phyloP scores from a whole-genome alignment of 768 basidiomycete species.

The Phlebiopsis gigantea region DNA sequence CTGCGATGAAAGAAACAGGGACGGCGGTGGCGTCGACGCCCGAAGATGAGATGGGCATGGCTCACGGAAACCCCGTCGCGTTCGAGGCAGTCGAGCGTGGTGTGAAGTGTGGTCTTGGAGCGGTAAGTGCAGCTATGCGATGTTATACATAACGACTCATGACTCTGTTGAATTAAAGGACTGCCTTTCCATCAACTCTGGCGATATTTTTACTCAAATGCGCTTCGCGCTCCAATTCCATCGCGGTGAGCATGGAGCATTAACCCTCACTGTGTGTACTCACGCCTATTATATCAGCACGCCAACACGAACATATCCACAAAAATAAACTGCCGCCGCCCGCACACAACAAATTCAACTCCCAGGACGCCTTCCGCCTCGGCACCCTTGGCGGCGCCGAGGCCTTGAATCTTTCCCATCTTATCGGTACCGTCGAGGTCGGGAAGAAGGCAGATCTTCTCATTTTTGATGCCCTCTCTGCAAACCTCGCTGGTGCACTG shows the following conservation, averaged over 20 bases:
- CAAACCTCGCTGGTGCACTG: slow-evolving; percentile 22
- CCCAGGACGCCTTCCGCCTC: slow-evolving; percentile 24
- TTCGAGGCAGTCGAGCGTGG: slow-evolving; percentile 25
- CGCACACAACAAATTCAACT: slow-evolving; percentile 17
- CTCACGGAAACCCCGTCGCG: slow-evolving; percentile 25
- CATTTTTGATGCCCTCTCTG: slow-evolving; percentile 24
- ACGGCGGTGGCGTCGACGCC: slow-evolving; percentile 25
- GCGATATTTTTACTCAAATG: slow-evolving; percentile 28
- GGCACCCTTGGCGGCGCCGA: slow-evolving; percentile 28
- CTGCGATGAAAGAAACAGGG: slow-evolving; percentile 22
- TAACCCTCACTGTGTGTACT: not conserved
- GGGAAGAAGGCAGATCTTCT: slow-evolving; percentile 28
- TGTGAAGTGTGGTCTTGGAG: slow-evolving; percentile 25
- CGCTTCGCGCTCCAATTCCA: slow-evolving; percentile 24
- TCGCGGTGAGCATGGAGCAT: slow-evolving; percentile 15
- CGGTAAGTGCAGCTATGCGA: slow-evolving; percentile 13
- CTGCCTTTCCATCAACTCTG: slow-evolving; percentile 22
- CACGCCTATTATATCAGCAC: slow-evolving; percentile 2
- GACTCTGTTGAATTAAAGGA: slow-evolving; percentile 12
- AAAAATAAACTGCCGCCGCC: slow-evolving; percentile 13
- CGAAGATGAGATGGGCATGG: slow-evolving; percentile 29
- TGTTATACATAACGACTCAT: not conserved
- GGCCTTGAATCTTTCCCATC: slow-evolving; percentile 19
- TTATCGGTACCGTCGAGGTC: slow-evolving; percentile 26
- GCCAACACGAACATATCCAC: slow-evolving; percentile 18